Evolutionary conservation across 345 rosid genomes (phyloP), one percentile per base, ranked within the genome.

Genomic region (Eutrema japonicum): DNA sequence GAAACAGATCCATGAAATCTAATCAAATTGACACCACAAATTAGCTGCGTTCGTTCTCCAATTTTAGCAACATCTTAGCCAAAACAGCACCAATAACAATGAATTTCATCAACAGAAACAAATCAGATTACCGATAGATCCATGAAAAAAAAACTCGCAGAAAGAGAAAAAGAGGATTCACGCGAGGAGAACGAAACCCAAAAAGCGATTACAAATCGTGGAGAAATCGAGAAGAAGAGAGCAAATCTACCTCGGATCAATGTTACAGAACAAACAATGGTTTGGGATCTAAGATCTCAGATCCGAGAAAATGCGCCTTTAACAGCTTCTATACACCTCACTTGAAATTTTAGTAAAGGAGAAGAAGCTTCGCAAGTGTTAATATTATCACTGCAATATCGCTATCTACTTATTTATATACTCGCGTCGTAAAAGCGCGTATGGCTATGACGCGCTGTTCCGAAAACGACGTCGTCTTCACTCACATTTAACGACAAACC

Each of bases 281-380:
- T 32, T 56, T 49, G 68, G 72, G 73, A 77, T 77, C 80, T 72
- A 77, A 77, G 80, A 77, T 77, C 80, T 77, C 29, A 77, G 80
- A 77, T 71, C 80, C 80, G 72, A 77, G 80, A 70, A 71, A 77
- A 65, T 70, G 72, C 42, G 72, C 67, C 76, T 77, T 70, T 77
- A 64, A 75, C 70, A 62, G 74, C 64, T 75, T 47, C 50, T 8
- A 43, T 10, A 57, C 77, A 66, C 61, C 74, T 55, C 75, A 77
- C 75, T 77, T 35, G 54, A 70, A 77, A 30, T 64, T 72, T 55
- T 56, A 76, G 71, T 54, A 26, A 64, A 62, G 54, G 50, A 36
- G 53, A 35, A 68, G 74, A 69, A 75, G 66, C 79, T 70, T 76
- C 72, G 72, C 69, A 64, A 77, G 80, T 71, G 73, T 66, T 56